Percentiles rank a stretch among this genome's conserved stretches.
Evolutionary conservation across 768 basidiomycete genomes (phyloP).

Genomic region (Boletus vinaceobasis): DNA sequence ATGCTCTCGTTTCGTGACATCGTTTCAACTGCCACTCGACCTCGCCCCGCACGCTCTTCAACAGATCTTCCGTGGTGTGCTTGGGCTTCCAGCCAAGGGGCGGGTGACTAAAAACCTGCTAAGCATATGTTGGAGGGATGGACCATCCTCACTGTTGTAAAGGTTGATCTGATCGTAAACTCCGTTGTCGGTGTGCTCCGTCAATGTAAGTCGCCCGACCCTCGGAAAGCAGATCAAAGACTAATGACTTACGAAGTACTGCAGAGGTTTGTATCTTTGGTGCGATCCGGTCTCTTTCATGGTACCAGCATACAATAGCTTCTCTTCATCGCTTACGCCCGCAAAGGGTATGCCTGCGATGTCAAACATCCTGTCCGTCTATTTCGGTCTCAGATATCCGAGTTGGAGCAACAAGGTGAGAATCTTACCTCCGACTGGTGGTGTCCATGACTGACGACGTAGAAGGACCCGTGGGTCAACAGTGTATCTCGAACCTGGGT

Average conservation of each 20-base stretch:
- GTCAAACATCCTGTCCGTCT: too few species aligned
- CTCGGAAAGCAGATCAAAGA: too few species aligned
- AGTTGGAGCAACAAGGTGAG: too few species aligned
- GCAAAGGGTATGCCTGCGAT: too few species aligned
- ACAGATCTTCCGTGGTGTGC: constrained; percentile 28
- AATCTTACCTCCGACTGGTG: too few species aligned
- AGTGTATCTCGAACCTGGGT: too few species aligned
- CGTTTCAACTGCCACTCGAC: constrained; percentile 23
- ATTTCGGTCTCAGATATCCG: constrained; percentile 48
- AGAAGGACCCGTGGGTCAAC: too few species aligned
- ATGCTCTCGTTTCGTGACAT: constrained; percentile 45
- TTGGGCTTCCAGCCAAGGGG: constrained; percentile 30
- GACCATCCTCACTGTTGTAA: constrained; percentile 49
- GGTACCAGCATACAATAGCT: constrained; percentile 36
- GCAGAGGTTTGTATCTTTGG: constrained; percentile 53
- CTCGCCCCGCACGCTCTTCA: constrained; percentile 17
- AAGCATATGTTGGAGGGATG: neutral
- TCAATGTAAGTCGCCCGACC: too few species aligned
- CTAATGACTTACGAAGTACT: too few species aligned
- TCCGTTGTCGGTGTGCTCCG: too few species aligned
- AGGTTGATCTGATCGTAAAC: too few species aligned
- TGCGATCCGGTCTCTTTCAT: constrained; percentile 45
- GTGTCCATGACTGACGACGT: too few species aligned
- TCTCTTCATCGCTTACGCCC: constrained; percentile 40
- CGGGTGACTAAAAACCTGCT: constrained; percentile 42